Percentiles rank a stretch among this genome's conserved stretches.
Conservation (phyloP, 768 basidiomycete species). For the Russula dissimulans region DNA sequence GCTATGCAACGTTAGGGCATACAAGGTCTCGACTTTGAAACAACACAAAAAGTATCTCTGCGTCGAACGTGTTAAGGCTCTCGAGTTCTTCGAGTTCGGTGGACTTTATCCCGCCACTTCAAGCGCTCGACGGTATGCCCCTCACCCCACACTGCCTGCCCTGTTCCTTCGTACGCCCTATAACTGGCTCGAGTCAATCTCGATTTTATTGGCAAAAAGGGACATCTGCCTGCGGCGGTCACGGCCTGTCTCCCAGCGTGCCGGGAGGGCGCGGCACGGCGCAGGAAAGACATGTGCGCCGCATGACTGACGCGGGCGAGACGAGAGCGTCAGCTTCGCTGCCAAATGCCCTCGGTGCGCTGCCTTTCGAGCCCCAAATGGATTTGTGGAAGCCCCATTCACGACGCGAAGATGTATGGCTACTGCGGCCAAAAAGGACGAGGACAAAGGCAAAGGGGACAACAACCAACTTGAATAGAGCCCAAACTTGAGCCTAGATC, state of each 20-base stretch:
- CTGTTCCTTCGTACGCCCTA: too few relatives aligned
- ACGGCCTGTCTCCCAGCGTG: slow-evolving; percentile 22
- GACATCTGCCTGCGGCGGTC: slow-evolving; percentile 20
- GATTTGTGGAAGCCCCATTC: not conserved
- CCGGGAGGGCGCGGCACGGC: not conserved
- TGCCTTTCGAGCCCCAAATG: slow-evolving; percentile 10
- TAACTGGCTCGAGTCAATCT: slow-evolving; percentile 44
- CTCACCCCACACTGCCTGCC: not conserved
- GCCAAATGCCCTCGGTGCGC: slow-evolving; percentile 6
- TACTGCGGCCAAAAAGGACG: slow-evolving; percentile 20
- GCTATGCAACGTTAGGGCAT: slow-evolving; percentile 48
- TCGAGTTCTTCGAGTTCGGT: slow-evolving; percentile 69
- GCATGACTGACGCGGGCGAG: not conserved
- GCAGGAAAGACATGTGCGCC: slow-evolving; percentile 15
- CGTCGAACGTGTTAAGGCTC: slow-evolving; percentile 80
- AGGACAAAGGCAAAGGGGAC: slow-evolving; percentile 27
- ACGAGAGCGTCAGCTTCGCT: slow-evolving; percentile 18
- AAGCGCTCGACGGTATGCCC: slow-evolving; percentile 43
- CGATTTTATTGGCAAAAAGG: slow-evolving; percentile 53
- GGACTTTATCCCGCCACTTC: slow-evolving; percentile 55
- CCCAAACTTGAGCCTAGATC: not conserved
- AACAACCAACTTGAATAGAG: not conserved
- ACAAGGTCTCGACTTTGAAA: slow-evolving; percentile 76
- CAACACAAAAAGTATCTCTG: slow-evolving; percentile 86
- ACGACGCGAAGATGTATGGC: slow-evolving; percentile 22